Evolutionary conservation across 495 filamentous ascomycete genomes (phyloP).

Genomic region (Penicillium paradoxum): DNA sequence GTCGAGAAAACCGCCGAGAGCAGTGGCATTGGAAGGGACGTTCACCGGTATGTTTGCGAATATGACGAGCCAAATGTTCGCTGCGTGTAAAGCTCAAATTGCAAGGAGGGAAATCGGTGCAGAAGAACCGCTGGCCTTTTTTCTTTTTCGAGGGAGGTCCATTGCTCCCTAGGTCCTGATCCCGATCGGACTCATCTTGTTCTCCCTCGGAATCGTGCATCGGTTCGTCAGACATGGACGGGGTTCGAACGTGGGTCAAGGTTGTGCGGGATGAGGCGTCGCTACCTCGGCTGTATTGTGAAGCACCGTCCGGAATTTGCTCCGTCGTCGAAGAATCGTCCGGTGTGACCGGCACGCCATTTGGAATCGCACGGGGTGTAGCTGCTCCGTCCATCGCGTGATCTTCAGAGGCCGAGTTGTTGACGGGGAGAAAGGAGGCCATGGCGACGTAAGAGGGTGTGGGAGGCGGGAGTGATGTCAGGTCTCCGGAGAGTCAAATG

Average conservation of each 20-base stretch:
- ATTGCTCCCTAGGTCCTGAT: constrained; percentile 60
- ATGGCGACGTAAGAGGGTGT: constrained; percentile 31
- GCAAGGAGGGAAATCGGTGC: constrained; percentile 94
- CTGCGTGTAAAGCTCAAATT: constrained; percentile 93
- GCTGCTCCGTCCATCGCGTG: constrained; percentile 51
- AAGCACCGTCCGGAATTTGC: constrained; percentile 9
- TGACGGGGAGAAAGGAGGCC: constrained; percentile 72
- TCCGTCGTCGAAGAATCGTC: constrained; percentile 27
- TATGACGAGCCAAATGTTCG: constrained; percentile 92
- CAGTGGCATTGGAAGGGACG: constrained; percentile 98
- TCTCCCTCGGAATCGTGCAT: constrained; percentile 75
- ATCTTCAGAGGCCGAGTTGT: constrained; percentile 59
- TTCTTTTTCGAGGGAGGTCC: constrained; percentile 79
- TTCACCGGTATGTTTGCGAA: constrained; percentile 96
- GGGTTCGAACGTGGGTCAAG: constrained; percentile 19
- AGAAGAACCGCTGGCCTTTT: constrained; percentile 94
- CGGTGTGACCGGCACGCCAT: constrained; percentile 33
- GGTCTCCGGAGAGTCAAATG: constrained; percentile 15
- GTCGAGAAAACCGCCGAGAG: constrained; percentile 86
- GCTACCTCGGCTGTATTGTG: constrained; percentile 10
- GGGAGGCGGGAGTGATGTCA: constrained; percentile 45
- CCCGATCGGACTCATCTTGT: constrained; percentile 70
- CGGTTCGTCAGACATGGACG: constrained; percentile 62
- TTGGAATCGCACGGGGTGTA: constrained; percentile 54
- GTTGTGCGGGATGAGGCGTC: constrained; percentile 12